Evolutionary conservation across 768 basidiomycete genomes (phyloP).

Genomic region (Lactifluus subvellereus): DNA sequence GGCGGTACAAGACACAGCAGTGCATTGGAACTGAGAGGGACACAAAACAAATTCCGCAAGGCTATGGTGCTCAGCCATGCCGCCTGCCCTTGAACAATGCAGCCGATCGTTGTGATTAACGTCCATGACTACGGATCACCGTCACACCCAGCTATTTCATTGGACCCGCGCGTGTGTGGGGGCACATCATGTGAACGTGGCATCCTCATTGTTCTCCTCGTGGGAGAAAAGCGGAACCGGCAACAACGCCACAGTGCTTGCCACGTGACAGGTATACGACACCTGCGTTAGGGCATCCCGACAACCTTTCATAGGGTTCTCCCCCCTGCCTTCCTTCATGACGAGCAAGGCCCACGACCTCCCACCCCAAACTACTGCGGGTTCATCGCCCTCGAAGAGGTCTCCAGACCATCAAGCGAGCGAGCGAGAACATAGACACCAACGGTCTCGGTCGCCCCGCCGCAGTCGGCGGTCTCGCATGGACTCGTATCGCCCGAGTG

Average conservation of each 20-base stretch:
- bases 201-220: background rate
- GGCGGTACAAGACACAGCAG: background rate
- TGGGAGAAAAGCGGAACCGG: background rate
- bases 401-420: slow-evolving; percentile 6
- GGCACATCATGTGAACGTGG: background rate
- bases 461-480: slow-evolving; percentile 20
- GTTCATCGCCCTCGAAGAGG: slow-evolving; percentile 5
- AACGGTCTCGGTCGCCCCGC: slow-evolving; percentile 16
- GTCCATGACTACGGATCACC: no score
- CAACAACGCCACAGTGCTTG: background rate
- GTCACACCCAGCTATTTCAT: no score
- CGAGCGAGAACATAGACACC: slow-evolving; percentile 14
- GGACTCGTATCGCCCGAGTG: slow-evolving; percentile 20
- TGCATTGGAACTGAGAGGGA: background rate
- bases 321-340: slow-evolving; percentile 6
- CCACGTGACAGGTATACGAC: slow-evolving; percentile 9
- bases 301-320: background rate
- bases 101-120: no score
- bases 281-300: background rate
- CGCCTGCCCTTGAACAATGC: no score
- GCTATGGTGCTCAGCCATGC: no score
- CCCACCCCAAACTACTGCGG: slow-evolving; percentile 13
- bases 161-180: no score
- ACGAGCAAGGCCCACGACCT: slow-evolving; percentile 17
- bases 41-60: no score